phyloP scores from a whole-genome alignment of 2,329 filamentous ascomycete genomes.

The Colletotrichum viniferum region DNA sequence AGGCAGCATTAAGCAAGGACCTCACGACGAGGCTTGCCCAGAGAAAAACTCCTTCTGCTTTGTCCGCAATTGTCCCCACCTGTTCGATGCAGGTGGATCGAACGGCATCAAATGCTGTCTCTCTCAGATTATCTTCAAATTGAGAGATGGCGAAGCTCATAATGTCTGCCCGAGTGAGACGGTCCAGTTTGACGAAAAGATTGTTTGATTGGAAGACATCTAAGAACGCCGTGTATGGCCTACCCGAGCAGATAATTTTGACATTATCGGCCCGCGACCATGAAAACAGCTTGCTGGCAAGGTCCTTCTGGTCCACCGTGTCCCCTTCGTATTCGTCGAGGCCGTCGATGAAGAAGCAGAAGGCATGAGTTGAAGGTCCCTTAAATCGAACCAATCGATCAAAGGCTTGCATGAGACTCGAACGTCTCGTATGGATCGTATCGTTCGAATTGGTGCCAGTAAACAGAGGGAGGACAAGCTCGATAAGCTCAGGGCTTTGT shows the following conservation, averaged over 20 bases:
- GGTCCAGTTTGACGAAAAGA: fast-evolving
- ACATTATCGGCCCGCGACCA: not conserved
- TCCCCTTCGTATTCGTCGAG: not conserved
- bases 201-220: not conserved
- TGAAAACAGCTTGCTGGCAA: not conserved
- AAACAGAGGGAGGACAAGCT: fast-evolving
- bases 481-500: not conserved
- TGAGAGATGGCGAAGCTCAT: not conserved
- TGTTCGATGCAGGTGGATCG: not conserved
- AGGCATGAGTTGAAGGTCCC: fast-evolving
- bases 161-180: not conserved
- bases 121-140: not conserved
- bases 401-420: too few species aligned
- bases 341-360: not conserved
- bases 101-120: not conserved
- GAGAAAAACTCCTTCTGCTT: not conserved
- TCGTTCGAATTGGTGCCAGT: fast-evolving
- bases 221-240: not conserved
- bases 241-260: not conserved
- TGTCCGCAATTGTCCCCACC: fast-evolving
- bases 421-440: too few species aligned
- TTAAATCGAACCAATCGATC: fast-evolving
- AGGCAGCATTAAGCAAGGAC: not conserved
- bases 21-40: not conserved
- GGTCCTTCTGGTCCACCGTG: fast-evolving